Percentiles rank a stretch among this genome's conserved stretches.
phyloP scores from a whole-genome alignment of 2,329 filamentous ascomycete genomes.

The Ascochyta fabae region DNA sequence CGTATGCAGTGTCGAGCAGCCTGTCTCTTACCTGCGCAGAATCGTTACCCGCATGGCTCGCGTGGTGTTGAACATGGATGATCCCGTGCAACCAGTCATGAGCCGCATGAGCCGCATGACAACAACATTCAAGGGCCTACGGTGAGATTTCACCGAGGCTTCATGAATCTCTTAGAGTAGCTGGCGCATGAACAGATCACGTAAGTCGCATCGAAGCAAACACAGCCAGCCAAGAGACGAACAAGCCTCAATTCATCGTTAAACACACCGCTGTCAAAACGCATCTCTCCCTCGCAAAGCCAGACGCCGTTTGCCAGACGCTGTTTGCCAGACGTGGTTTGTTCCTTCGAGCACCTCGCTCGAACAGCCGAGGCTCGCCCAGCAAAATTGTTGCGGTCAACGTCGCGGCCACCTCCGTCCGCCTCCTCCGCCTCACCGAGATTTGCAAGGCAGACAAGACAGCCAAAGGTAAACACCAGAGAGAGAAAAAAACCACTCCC shows the following conservation, averaged over 20 bases:
- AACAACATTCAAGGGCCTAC: not conserved
- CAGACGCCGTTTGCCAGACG: no score
- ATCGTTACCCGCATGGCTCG: constrained; percentile 17
- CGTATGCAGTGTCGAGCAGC: constrained; percentile 3
- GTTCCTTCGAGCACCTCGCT: not conserved
- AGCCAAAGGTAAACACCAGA: not conserved
- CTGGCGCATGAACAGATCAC: not conserved
- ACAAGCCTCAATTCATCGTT: not conserved
- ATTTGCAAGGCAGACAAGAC: not conserved
- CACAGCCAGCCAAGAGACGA: not conserved
- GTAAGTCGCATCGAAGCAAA: not conserved
- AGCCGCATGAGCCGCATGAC: constrained; percentile 12
- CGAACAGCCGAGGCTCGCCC: not conserved
- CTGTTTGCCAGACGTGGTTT: not conserved
- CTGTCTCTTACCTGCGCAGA: constrained; percentile 12
- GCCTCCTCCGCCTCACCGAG: not conserved
- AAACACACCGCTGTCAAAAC: not conserved
- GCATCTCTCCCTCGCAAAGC: not conserved
- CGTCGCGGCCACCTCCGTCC: not conserved
- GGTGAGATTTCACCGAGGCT: constrained; percentile 11
- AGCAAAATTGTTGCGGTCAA: not conserved
- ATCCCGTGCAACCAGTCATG: constrained; percentile 12
- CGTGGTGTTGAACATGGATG: constrained; percentile 14
- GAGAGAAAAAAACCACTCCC: not conserved
- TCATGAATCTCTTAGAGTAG: not conserved